Conservation (phyloP, 2,329 filamentous ascomycete species). For the Nannizzia gypsea region DNA sequence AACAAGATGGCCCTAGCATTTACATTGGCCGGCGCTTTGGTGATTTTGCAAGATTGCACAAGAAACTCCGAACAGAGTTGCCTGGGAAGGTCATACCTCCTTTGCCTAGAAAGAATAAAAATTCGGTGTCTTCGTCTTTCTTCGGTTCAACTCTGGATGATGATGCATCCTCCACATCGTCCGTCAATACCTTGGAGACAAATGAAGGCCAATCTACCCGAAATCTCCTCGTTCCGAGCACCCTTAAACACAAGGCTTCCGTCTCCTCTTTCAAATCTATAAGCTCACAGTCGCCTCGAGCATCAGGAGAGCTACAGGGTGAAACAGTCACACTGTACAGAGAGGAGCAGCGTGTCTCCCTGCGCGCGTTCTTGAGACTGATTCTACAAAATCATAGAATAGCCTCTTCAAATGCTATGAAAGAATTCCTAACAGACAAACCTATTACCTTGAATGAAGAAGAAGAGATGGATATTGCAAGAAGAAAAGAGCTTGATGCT, state of each 20-base stretch:
- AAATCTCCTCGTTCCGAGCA: slow-evolving; percentile 18
- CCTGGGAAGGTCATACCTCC: slow-evolving; percentile 82
- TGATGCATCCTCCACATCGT: slow-evolving; percentile 70
- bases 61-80: slow-evolving; percentile 66
- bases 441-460: slow-evolving; percentile 66
- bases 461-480: slow-evolving; percentile 68
- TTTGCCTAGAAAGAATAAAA: slow-evolving; percentile 85
- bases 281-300: slow-evolving; percentile 9
- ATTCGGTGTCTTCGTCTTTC: slow-evolving; percentile 52
- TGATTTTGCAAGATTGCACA: slow-evolving; percentile 72
- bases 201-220: slow-evolving; percentile 26
- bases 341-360: slow-evolving; percentile 80
- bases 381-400: slow-evolving; percentile 75
- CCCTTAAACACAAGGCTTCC: slow-evolving; percentile 3
- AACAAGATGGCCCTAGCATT: slow-evolving; percentile 59
- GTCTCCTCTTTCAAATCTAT: slow-evolving; percentile 19
- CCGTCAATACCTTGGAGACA: slow-evolving; percentile 57
- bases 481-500: slow-evolving; percentile 71
- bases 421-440: slow-evolving; percentile 67
- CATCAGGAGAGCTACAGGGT: slow-evolving; percentile 32
- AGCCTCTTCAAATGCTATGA: slow-evolving; percentile 68
- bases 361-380: slow-evolving; percentile 80
- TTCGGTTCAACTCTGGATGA: slow-evolving; percentile 54
- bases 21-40: slow-evolving; percentile 80
- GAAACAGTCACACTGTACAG: slow-evolving; percentile 58